Percentiles rank a stretch among this genome's conserved stretches.
Evolutionary conservation across 495 filamentous ascomycete species (phyloP).

Genomic region (Bombardia bombarda): DNA sequence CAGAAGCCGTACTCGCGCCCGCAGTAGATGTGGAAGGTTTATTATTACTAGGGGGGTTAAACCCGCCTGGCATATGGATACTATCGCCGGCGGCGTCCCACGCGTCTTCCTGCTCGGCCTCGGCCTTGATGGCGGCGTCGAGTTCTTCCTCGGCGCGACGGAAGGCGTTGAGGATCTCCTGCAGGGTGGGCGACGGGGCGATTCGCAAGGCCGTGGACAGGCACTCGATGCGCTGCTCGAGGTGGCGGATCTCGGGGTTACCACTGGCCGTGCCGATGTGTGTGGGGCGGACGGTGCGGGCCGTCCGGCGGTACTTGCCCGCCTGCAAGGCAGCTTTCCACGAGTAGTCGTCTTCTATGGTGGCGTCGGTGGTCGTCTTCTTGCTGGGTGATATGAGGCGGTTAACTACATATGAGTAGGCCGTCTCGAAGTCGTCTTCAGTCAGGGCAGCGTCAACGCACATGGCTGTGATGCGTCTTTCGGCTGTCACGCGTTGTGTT

Average conservation of each 20-base stretch:
- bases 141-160: conserved; percentile 84
- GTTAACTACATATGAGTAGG: conserved; percentile 89
- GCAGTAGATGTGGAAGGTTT: conserved; percentile 3
- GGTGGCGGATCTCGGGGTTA: conserved; percentile 51
- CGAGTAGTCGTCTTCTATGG: conserved; percentile 63
- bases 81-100: conserved; percentile 62
- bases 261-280: conserved; percentile 46
- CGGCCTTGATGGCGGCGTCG: conserved; percentile 55
- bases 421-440: conserved; percentile 92
- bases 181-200: conserved; percentile 66
- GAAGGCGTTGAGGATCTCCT: conserved; percentile 80
- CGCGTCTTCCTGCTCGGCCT: conserved; percentile 64
- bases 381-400: conserved; percentile 27
- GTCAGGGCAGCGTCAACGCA: conserved; percentile 79
- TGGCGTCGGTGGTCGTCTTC: background rate
- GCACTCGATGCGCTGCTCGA: conserved; percentile 85
- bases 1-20: background rate
- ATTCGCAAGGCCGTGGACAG: conserved; percentile 77
- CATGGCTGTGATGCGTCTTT: conserved; percentile 73
- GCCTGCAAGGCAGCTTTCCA: conserved; percentile 91
- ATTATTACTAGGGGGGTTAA: conserved; percentile 20
- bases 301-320: conserved; percentile 62
- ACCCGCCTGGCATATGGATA: conserved; percentile 56
- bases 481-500: conserved; percentile 28
- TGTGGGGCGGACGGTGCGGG: conserved; percentile 35